A percentile compares a stretch with the other conserved stretches of the same genome.
These are phyloP conservation scores for Tetracladium marchalianum DNA, from an alignment of 495 filamentous ascomycete genomes.

Conservation along the genomic window DNA sequence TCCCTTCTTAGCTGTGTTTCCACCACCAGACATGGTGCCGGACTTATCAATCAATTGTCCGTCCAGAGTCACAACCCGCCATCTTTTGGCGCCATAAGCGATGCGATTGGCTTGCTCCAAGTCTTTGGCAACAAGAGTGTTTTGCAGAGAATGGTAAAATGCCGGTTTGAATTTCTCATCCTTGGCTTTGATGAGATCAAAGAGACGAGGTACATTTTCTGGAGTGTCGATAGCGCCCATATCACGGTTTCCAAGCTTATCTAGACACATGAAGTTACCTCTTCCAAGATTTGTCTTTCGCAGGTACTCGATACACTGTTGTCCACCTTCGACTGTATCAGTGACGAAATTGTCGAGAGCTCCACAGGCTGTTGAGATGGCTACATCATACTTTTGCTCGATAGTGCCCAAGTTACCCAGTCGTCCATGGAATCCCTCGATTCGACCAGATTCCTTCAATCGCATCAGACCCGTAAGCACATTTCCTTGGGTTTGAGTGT, in stretches of 20 bases:
- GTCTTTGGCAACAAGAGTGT: constrained; percentile 89
- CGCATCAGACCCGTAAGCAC: constrained; percentile 87
- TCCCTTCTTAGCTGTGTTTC: constrained; percentile 75
- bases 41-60: constrained; percentile 95
- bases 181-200: constrained; percentile 86
- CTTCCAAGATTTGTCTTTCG: constrained; percentile 96
- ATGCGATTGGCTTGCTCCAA: constrained; percentile 91
- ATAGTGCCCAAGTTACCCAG: constrained; percentile 95
- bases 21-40: constrained; percentile 97
- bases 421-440: constrained; percentile 92
- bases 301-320: constrained; percentile 95
- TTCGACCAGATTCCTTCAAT: constrained; percentile 88
- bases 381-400: constrained; percentile 87
- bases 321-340: constrained; percentile 86
- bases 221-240: constrained; percentile 74
- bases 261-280: constrained; percentile 91
- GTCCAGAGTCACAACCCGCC: constrained; percentile 92
- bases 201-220: constrained; percentile 82
- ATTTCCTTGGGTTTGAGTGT: constrained; percentile 84
- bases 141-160: constrained; percentile 86
- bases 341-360: constrained; percentile 91
- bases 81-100: constrained; percentile 83
- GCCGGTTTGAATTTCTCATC: constrained; percentile 80
- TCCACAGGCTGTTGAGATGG: constrained; percentile 92
- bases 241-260: constrained; percentile 70